Base-by-base conservation (phyloP, 345 rosid species). In the Barbarea vulgaris region DNA sequence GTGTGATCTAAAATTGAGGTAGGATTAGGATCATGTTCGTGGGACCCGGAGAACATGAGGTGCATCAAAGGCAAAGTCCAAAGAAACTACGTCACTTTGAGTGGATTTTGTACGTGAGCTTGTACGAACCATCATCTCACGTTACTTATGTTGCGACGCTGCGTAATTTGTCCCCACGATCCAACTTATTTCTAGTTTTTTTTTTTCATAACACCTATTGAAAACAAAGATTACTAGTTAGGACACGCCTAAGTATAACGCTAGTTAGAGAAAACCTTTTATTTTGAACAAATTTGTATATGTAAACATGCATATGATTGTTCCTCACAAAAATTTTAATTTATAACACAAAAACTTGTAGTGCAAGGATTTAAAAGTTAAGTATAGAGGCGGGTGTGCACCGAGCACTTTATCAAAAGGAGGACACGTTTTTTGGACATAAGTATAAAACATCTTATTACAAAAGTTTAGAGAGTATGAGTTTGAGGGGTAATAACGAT, bases 11-110 rank as follows among this genome's bases (percentile, higher is more conserved):
- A 52, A 50, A 19, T 12, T 6, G 47, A 59, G 18, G n/a, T 67
- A 52, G 9, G 42, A 58, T 7, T 30, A 30, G 50, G 21, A 46
- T 46, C 50, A 46, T 46, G 50, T n/a, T 59, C 28, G 64, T 69
- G 79, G 75, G 79, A 61, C 70, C 57, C 3, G 30, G 28, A 52
- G 63, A 69, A 52, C 54, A 54, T 69, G 69, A 68, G 51, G 33
- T 53, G 59, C 65, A 69, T 53, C 80, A 46, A 62, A 69, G 58
- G 80, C 80, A 69, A 76, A 76, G 75, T 63, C 70, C 70, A 69
- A 76, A 76, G 34, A 63, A 42, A 76, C 25, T 69, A 76, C 75
- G 80, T 69, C 65, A 63, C 24, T 76, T 54, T 42, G 58, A 76
- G 70, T 69, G 75, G 80, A 62, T 42, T 69, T 48, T 76, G 80